Evolutionary conservation across 371 early-diverging fungal species (phyloP), one percentile per base, ranked within the genome.

Genomic region (Mucor saturninus): DNA sequence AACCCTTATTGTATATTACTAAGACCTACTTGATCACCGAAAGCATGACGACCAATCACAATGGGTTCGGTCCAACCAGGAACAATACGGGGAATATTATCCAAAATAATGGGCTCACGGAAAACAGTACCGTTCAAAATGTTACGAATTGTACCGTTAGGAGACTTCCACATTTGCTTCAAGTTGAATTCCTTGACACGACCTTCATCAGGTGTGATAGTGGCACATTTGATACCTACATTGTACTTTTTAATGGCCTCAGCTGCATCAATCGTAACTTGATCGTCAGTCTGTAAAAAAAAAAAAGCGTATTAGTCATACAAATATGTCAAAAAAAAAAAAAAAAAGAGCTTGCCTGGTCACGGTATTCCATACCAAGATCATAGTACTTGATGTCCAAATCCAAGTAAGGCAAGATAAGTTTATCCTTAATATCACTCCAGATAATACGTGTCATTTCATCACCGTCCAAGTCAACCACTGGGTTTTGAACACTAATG

Each of bases 361-460:
- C 96, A 79, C 96, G 91, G 80, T 92, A 72, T 78, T 94, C 90
- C 83, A 96, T 91, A 64, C 95, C 93, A 61, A 97, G 85, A 74
- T 97, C 97, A 64, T 84, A 96, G 82, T 91, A 96, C 88, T 93
- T 91, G 84, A 93, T 91, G 68, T 95, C 93, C 61, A 95, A 72
- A 62, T 93, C 83, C 49, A 95, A 74, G 76, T 91, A 92, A 54
- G 96, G 96, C 38, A 93, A 83, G 76, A 96, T 93, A 54, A 96
- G 84, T 83, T 95, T 89, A 65, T 95, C 94, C 81, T 95, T 95
- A 74, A 96, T 97, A 80, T 86, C 88, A 65, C 88, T 80, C 96
- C 96, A 96, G 71, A 97, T 95, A 77, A 97, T 95, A 62, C 97
- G 86, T 32, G 97, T 96, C 98, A 97, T 97, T 86, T 97, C 97